A percentile compares a stretch with the other conserved stretches of the same genome.
phyloP scores from a whole-genome alignment of 495 filamentous ascomycete genomes.

The Xylaria castorea region DNA sequence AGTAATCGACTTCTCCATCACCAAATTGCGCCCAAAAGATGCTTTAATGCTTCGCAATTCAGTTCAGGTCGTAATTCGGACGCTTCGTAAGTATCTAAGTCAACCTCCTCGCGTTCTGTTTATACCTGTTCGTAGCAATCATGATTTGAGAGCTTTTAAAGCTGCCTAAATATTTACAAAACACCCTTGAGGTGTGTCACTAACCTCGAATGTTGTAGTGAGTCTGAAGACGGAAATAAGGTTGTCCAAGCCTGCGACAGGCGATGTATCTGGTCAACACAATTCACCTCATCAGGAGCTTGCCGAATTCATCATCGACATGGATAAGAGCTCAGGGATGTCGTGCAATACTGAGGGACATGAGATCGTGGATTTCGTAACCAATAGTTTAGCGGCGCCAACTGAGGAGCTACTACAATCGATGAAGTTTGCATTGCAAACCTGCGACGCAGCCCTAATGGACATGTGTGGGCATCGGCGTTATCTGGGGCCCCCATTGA shows the following conservation, averaged over 20 bases:
- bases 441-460: conserved; percentile 57
- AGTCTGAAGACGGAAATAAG: conserved; percentile 53
- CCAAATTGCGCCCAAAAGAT: conserved; percentile 56
- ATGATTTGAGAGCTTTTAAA: neutral
- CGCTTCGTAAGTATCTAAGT: conserved; percentile 38
- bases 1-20: conserved; percentile 59
- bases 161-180: neutral
- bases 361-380: conserved; percentile 43
- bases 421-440: conserved; percentile 49
- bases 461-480: conserved; percentile 54
- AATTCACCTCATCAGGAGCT: neutral
- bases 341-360: conserved; percentile 31
- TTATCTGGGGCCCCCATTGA: conserved; percentile 46
- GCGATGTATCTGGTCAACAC: neutral
- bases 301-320: conserved; percentile 40
- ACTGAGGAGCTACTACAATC: conserved; percentile 52
- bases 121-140: neutral
- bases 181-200: neutral
- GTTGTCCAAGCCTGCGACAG: conserved; percentile 42
- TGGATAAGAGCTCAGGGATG: conserved; percentile 25
- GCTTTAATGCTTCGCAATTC: conserved; percentile 55
- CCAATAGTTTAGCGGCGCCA: conserved; percentile 52
- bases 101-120: neutral
- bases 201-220: conserved; percentile 8
- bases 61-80: conserved; percentile 59